Conservation (phyloP, 257 asterid genomes). For the Prunella vulgaris region DNA sequence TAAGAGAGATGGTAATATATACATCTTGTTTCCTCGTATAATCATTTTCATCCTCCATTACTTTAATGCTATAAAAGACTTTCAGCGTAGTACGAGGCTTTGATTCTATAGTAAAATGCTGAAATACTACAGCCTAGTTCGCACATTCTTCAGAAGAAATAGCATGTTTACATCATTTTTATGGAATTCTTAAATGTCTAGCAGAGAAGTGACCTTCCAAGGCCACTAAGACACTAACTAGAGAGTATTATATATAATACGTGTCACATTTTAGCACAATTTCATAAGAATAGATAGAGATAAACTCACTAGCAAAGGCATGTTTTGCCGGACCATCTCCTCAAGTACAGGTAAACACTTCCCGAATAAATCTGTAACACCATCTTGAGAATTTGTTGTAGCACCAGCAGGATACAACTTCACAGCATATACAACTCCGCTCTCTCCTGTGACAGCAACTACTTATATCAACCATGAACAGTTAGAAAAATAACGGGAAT, state of each 20-base stretch:
- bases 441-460: slow-evolving; percentile 46
- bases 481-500: background rate
- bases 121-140: background rate
- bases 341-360: slow-evolving; percentile 90
- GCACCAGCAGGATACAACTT: slow-evolving; percentile 99
- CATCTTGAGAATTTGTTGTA: slow-evolving; percentile 96
- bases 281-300: background rate
- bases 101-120: background rate
- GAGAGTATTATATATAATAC: background rate
- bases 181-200: background rate
- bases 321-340: slow-evolving; percentile 80
- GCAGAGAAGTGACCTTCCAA: background rate
- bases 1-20: background rate
- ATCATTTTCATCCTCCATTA: background rate
- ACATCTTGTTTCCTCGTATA: background rate
- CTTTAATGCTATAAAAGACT: background rate
- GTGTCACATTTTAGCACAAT: background rate
- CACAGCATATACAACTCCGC: slow-evolving; percentile 75
- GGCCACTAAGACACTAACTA: background rate
- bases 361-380: slow-evolving; percentile 95
- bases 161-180: background rate
- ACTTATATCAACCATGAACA: slow-evolving; percentile 16
- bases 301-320: slow-evolving; percentile 80
- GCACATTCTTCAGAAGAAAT: background rate
- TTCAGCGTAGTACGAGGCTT: background rate